A percentile compares a stretch with the other conserved stretches of the same genome.
Evolutionary conservation across 2,329 filamentous ascomycete genomes (phyloP).

Genomic region (Tolypocladium tundrense): DNA sequence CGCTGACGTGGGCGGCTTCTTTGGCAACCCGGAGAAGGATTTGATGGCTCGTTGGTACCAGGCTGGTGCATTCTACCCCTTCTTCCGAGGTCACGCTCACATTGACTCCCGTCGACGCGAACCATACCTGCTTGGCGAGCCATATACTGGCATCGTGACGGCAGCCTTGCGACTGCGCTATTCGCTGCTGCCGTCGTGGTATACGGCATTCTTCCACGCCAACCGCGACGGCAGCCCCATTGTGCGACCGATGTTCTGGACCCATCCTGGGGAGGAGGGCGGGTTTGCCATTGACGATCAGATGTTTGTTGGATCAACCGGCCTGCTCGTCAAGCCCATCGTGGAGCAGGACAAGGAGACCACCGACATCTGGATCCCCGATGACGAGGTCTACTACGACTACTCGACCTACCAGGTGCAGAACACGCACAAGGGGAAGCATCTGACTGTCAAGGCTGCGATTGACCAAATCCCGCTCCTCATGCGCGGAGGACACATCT

Average conservation of each 20-base stretch:
- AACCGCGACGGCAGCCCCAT: conserved; percentile 77
- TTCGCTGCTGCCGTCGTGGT: conserved; percentile 84
- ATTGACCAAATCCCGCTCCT: conserved; percentile 81
- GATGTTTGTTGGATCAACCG: conserved; percentile 80
- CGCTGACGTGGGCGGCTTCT: conserved; percentile 95
- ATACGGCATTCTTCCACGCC: conserved; percentile 91
- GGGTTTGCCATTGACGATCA: conserved; percentile 91
- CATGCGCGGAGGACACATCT: conserved; percentile 87
- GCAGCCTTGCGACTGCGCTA: conserved; percentile 84
- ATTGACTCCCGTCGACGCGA: conserved; percentile 92
- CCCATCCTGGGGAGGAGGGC: conserved; percentile 73
- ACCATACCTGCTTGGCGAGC: conserved; percentile 78
- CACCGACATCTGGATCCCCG: conserved; percentile 76
- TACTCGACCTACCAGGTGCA: conserved; percentile 83
- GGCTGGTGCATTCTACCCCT: conserved; percentile 91
- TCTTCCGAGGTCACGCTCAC: conserved; percentile 94
- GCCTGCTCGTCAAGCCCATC: conserved; percentile 86
- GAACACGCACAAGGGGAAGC: conserved; percentile 57
- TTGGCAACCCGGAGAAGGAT: conserved; percentile 90
- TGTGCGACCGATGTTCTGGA: conserved; percentile 85
- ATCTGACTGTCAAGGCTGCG: conserved; percentile 61
- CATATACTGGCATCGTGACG: conserved; percentile 77
- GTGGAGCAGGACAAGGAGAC: conserved; percentile 64
- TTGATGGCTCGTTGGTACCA: conserved; percentile 94
- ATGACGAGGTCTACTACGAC: conserved; percentile 85